These are phyloP conservation scores for Maudiozyma pseudohumilis DNA, from an alignment of 805 yeast genomes.

Conservation along the genomic window DNA sequence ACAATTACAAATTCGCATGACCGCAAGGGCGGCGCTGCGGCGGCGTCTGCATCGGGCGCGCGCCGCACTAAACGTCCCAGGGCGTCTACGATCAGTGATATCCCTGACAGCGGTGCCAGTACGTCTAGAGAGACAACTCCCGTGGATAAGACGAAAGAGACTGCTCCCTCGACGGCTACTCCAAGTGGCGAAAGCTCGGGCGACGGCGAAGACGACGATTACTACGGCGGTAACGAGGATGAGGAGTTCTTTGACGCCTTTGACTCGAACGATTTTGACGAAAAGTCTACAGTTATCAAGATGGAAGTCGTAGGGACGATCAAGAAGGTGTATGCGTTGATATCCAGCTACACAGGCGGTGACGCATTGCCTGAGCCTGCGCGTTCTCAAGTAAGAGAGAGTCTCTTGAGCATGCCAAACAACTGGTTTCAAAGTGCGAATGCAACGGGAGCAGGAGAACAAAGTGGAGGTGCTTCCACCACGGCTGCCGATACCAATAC, in stretches of 20 bases:
- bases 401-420: constrained; percentile 63
- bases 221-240: constrained; percentile 16
- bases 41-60: too few relatives aligned
- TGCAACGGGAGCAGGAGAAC: too few relatives aligned
- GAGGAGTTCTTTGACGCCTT: constrained; percentile 30
- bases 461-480: neutral
- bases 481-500: neutral
- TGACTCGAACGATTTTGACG: constrained; percentile 17
- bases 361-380: constrained; percentile 68
- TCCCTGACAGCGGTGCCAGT: neutral
- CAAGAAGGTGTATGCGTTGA: constrained; percentile 74
- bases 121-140: neutral
- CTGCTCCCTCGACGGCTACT: neutral
- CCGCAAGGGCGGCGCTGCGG: neutral
- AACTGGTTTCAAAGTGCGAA: constrained; percentile 48
- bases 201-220: constrained; percentile 3
- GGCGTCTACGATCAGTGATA: neutral
- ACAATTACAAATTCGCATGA: constrained; percentile 3
- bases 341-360: constrained; percentile 79
- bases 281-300: constrained; percentile 40
- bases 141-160: neutral
- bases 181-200: constrained; percentile 3
- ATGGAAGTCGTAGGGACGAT: constrained; percentile 83
- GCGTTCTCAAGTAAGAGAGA: constrained; percentile 69
- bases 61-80: neutral